Evolutionary conservation across 306 rosid genomes (phyloP).

Genomic region (Pueraria montana): DNA sequence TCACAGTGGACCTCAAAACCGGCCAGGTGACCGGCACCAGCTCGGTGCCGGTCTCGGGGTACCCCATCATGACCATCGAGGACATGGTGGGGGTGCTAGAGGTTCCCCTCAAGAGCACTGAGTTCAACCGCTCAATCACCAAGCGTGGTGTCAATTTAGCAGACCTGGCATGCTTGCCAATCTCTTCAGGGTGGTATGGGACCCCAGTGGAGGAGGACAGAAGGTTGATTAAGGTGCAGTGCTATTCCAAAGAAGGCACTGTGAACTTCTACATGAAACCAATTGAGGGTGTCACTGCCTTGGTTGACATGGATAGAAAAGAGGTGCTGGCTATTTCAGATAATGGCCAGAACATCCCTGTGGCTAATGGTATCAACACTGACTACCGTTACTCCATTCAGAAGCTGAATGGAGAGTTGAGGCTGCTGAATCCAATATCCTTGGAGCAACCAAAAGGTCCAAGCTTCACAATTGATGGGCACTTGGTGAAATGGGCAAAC

Average conservation of each 20-base stretch:
- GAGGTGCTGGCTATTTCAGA: conserved; percentile 69
- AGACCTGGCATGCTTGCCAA: conserved; percentile 75
- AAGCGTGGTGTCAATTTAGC: conserved; percentile 69
- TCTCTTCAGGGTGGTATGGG: conserved; percentile 88
- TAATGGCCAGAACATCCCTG: conserved; percentile 68
- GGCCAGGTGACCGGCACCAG: conserved; percentile 37
- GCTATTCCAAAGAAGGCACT: conserved; percentile 75
- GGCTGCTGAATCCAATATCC: conserved; percentile 74
- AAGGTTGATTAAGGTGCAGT: conserved; percentile 83
- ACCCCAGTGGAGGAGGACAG: conserved; percentile 60
- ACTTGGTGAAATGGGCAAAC: conserved; percentile 84
- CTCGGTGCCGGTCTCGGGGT: conserved; percentile 54
- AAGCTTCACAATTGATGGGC: conserved; percentile 73
- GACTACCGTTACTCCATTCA: conserved; percentile 78
- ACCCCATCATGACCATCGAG: conserved; percentile 72
- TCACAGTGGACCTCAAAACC: conserved; percentile 65
- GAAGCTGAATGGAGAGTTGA: conserved; percentile 57
- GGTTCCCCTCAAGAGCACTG: conserved; percentile 57
- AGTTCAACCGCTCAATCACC: conserved; percentile 70
- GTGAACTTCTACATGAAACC: conserved; percentile 95
- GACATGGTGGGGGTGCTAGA: conserved; percentile 62
- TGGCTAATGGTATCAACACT: conserved; percentile 72
- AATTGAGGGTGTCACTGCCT: conserved; percentile 83
- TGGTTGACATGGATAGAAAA: conserved; percentile 69
- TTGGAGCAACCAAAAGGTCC: conserved; percentile 89